Base-by-base conservation (phyloP, 1,284 basidiomycete species). In the Porogramme epimiltina region DNA sequence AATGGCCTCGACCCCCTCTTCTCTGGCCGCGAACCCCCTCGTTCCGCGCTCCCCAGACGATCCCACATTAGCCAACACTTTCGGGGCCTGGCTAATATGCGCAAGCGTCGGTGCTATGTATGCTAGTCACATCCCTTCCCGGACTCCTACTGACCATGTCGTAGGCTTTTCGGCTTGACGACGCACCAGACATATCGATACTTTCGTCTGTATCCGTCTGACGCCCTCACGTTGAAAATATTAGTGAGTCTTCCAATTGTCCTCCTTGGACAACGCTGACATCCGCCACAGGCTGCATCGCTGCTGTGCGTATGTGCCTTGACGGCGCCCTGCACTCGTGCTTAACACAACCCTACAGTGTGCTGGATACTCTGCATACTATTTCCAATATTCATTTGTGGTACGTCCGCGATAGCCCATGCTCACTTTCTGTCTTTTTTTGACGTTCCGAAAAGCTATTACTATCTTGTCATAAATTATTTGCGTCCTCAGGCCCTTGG, bases 401-500 rank as follows among this genome's bases (percentile, higher is more conserved):
- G 43, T 34, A 19, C 15, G 28, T 13, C 6, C 13, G 6, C 28
- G 23, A 9, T 10, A 20, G 16, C 42, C 8, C 4, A 18, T 11
- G 15, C 2, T 4, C 11, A 18, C 10, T 25, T 16, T 28, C 18
- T 34, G 20, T 36, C 11, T 16, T 16, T 22, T 4, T 34, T 23
- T 23, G 22, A 26, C 20, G 8, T 8, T 11, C 40, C 25, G 24
- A 6, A 13, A 4, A 45, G 43, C 24, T 45, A 45, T 15, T 45
- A 45, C 20, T 45, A 45, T 36, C 43, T 45, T 16, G 43, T 45
- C 31, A 20, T 34, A 36, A 36, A 45, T 24, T 45, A 45, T 24
- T 22, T 45, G 19, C 34, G 36, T 4, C 43, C 43, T 19, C 4
- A 15, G 13, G 43, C 28, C 15, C 28, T 45, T 4, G 11, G 13